Evolutionary conservation across 2,329 filamentous ascomycete genomes (phyloP).

Genomic region (Arthrobotrys iridis): DNA sequence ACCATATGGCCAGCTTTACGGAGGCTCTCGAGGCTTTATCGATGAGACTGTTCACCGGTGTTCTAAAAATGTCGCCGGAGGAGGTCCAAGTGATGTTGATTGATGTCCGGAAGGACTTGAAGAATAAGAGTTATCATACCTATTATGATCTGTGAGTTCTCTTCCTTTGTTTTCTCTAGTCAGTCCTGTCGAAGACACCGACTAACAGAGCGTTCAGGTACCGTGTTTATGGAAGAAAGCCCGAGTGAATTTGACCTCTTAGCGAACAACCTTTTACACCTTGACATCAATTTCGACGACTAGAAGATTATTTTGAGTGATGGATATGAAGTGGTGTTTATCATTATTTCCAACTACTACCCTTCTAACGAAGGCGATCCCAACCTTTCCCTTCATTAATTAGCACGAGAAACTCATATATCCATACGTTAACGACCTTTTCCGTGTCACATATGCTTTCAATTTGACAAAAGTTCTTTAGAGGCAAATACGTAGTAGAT

Average conservation of each 20-base stretch:
- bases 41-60: constrained; percentile 55
- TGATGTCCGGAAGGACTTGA: constrained; percentile 53
- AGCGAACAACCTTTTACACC: no score
- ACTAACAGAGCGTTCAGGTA: constrained; percentile 12
- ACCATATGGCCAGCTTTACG: constrained; percentile 56
- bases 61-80: constrained; percentile 41
- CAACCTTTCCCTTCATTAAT: background rate
- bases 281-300: no score
- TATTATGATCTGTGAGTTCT: constrained; percentile 62
- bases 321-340: background rate
- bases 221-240: constrained; percentile 35
- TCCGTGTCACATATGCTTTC: background rate
- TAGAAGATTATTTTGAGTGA: background rate
- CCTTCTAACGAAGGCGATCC: background rate
- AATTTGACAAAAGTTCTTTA: background rate
- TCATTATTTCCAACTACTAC: background rate
- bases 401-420: background rate
- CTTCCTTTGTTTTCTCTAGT: background rate
- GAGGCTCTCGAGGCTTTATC: constrained; percentile 57
- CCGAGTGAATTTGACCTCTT: background rate
- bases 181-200: no score
- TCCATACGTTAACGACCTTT: background rate
- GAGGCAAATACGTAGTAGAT: constrained; percentile 5
- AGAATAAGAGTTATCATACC: constrained; percentile 45
- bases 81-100: constrained; percentile 55